Evolutionary conservation across 2,329 filamentous ascomycete genomes (phyloP).

Genomic region (Colletotrichum gloeosporioides): DNA sequence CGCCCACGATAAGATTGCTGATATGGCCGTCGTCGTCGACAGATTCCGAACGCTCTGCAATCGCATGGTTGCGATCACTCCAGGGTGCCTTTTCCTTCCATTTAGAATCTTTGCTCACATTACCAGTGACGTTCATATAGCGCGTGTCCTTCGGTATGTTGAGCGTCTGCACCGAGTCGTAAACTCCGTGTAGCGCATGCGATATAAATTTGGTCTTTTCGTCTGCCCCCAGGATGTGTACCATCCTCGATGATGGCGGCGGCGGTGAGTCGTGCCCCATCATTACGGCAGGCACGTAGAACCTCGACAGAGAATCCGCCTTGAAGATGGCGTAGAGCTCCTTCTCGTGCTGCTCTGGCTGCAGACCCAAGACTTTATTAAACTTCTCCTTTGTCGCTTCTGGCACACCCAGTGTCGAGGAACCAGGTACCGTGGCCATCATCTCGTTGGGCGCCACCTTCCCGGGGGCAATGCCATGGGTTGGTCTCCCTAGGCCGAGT

Average conservation of each 20-base stretch:
- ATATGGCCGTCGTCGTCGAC: conserved; percentile 58
- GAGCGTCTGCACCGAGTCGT: conserved; percentile 44
- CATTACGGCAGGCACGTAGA: conserved; percentile 41
- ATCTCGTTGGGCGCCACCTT: conserved; percentile 24
- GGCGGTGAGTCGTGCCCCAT: conserved; percentile 31
- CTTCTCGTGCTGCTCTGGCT: conserved; percentile 9
- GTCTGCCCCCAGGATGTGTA: conserved; percentile 48
- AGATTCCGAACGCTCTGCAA: not conserved
- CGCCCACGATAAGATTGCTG: conserved; percentile 73
- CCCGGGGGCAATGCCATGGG: conserved; percentile 2
- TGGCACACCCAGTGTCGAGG: conserved; percentile 15
- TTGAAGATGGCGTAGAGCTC: conserved; percentile 24
- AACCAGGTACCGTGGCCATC: conserved; percentile 26
- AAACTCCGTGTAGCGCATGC: conserved; percentile 44
- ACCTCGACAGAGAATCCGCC: conserved; percentile 26
- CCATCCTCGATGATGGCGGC: conserved; percentile 38
- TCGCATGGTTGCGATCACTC: not conserved
- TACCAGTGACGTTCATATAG: conserved; percentile 19
- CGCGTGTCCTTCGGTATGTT: not conserved
- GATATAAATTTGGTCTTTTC: conserved; percentile 45
- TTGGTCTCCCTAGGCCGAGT: not conserved
- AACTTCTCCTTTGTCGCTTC: not conserved
- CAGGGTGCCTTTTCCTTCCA: conserved; percentile 25
- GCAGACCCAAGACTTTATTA: conserved; percentile 13
- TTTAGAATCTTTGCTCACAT: conserved; percentile 27